phyloP scores from a whole-genome alignment of 768 basidiomycete genomes.

The Rubroboletus satanas region DNA sequence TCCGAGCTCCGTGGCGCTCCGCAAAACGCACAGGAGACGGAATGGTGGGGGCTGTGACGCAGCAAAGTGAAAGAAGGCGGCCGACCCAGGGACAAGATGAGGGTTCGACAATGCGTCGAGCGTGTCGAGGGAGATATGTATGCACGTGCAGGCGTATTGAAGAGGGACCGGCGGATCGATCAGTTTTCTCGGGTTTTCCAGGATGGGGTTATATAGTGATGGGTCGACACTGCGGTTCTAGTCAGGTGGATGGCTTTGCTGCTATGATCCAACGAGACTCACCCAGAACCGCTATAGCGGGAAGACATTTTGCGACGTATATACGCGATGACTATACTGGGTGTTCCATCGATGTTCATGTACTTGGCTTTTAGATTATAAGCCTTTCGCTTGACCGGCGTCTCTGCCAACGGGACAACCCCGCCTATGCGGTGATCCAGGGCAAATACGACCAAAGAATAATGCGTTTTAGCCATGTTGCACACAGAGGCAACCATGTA shows the following conservation, averaged over 20 bases:
- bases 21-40: constrained; percentile 36
- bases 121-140: constrained; percentile 38
- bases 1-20: constrained; percentile 37
- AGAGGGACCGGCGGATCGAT: constrained; percentile 44
- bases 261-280: not conserved
- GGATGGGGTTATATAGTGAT: constrained; percentile 29
- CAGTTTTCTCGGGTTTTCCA: constrained; percentile 32
- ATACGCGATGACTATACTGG: constrained; percentile 58
- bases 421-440: constrained; percentile 50
- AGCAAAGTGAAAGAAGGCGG: constrained; percentile 36
- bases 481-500: constrained; percentile 60
- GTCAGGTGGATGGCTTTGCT: not conserved
- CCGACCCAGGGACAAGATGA: constrained; percentile 34
- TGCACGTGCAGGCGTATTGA: constrained; percentile 42
- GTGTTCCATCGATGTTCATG: constrained; percentile 39
- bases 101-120: constrained; percentile 47
- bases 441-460: constrained; percentile 50
- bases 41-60: constrained; percentile 38
- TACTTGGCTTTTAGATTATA: constrained; percentile 61
- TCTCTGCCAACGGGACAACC: constrained; percentile 44
- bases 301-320: constrained; percentile 35
- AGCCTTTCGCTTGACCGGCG: constrained; percentile 47
- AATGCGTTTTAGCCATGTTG: constrained; percentile 41
- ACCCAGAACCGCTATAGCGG: constrained; percentile 17
- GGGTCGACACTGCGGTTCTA: constrained; percentile 26